Conservation (phyloP, 2,329 filamentous ascomycete species). For the Ophidiomyces ophidiicola region DNA sequence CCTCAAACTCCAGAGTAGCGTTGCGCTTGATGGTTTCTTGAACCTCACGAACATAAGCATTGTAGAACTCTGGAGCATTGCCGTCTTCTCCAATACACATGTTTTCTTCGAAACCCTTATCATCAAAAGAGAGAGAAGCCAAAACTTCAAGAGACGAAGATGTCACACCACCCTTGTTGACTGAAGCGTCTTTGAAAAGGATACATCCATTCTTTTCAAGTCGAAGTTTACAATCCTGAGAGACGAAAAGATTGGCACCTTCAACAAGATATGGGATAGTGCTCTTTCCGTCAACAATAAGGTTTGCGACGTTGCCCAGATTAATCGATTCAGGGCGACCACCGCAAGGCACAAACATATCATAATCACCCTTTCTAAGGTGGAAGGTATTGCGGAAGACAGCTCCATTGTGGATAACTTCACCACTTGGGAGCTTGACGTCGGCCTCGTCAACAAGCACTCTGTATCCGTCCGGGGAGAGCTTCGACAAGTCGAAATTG, state of each 20-base stretch:
- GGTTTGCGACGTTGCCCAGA: conserved; percentile 68
- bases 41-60: conserved; percentile 81
- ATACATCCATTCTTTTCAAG: conserved; percentile 92
- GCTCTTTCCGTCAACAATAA: conserved; percentile 82
- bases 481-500: conserved; percentile 70
- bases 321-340: conserved; percentile 95
- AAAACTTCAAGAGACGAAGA: conserved; percentile 94
- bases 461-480: conserved; percentile 79
- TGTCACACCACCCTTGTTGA: conserved; percentile 97
- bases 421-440: conserved; percentile 73
- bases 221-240: conserved; percentile 90
- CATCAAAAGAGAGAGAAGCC: conserved; percentile 87
- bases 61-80: conserved; percentile 77
- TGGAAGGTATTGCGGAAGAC: conserved; percentile 97
- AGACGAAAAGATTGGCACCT: conserved; percentile 96
- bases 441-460: conserved; percentile 86
- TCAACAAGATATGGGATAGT: conserved; percentile 91
- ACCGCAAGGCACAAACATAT: conserved; percentile 90
- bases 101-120: conserved; percentile 72
- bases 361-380: conserved; percentile 62
- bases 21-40: conserved; percentile 86
- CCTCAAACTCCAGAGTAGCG: conserved; percentile 87
- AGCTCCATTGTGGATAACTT: conserved; percentile 80
- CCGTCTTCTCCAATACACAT: conserved; percentile 81
- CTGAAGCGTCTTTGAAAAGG: conserved; percentile 93